Conservation (phyloP, 352 stramenopile species). For the Globisporangium canariense region DNA sequence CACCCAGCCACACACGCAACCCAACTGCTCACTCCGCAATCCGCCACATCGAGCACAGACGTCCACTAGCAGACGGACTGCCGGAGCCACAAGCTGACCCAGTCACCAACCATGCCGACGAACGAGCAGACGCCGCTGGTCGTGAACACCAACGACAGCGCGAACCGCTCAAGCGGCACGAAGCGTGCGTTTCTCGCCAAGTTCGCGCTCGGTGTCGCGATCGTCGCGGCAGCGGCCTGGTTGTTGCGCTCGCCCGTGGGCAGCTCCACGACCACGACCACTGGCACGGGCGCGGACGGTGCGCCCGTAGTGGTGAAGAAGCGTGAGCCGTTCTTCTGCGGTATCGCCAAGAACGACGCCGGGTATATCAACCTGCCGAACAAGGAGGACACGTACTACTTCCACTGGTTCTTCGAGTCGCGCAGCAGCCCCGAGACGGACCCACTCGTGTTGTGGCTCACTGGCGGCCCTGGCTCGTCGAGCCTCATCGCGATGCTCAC, state of each 20-base stretch:
- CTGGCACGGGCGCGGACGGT: background rate
- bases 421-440: background rate
- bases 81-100: too few relatives aligned
- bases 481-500: constrained; percentile 39
- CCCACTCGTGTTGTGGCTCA: background rate
- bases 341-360: background rate
- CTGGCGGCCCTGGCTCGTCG: constrained; percentile 10
- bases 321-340: constrained; percentile 17
- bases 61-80: background rate
- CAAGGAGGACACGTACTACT: background rate
- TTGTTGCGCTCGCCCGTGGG: constrained; percentile 10
- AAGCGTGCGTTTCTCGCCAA: constrained; percentile 13
- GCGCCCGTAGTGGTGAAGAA: background rate
- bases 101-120: constrained; percentile 1
- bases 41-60: background rate
- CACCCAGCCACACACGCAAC: too few relatives aligned
- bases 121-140: constrained; percentile 11
- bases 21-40: background rate
- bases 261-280: background rate
- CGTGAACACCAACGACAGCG: background rate
- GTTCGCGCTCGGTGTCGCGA: constrained; percentile 7
- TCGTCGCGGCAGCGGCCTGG: constrained; percentile 8
- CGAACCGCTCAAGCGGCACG: constrained; percentile 5
- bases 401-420: background rate
- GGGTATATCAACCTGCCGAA: background rate